phyloP scores from a whole-genome alignment of 441 rosid species.

The Brassica balearica region DNA sequence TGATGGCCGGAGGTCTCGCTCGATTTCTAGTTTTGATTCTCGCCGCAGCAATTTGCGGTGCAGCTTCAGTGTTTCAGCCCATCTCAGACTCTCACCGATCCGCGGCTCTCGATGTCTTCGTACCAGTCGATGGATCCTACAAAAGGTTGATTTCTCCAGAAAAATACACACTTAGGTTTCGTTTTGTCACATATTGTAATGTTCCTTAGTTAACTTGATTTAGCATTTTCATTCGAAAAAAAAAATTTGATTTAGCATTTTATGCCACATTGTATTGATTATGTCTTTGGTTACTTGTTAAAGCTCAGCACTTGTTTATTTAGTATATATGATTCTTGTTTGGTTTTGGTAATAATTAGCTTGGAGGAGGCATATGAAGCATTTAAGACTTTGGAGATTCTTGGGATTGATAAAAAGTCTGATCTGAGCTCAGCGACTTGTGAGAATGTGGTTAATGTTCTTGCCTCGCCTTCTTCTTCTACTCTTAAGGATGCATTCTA shows the following conservation, averaged over 20 bases:
- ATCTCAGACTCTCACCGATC: slow-evolving; percentile 92
- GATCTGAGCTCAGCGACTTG: slow-evolving; percentile 60
- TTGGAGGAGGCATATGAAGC: slow-evolving; percentile 84
- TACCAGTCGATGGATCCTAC: slow-evolving; percentile 66
- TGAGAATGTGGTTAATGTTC: slow-evolving; percentile 53
- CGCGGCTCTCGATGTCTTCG: slow-evolving; percentile 78
- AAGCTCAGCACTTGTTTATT: no score
- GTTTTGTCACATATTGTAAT: background rate
- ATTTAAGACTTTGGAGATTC: slow-evolving; percentile 76
- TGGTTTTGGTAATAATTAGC: slow-evolving; percentile 27
- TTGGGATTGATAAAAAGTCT: slow-evolving; percentile 64
- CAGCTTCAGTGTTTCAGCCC: slow-evolving; percentile 73
- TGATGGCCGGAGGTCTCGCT: slow-evolving; percentile 63
- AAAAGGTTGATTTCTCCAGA: slow-evolving; percentile 55
- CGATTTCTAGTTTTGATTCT: slow-evolving; percentile 53
- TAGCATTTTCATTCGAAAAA: no score
- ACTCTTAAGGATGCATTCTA: slow-evolving; percentile 64
- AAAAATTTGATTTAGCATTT: no score
- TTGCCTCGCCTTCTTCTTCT: slow-evolving; percentile 62
- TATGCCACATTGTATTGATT: no score
- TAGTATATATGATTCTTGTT: no score
- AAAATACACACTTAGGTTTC: slow-evolving; percentile 9
- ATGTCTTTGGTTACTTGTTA: no score
- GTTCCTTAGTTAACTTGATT: background rate
- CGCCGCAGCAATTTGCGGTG: slow-evolving; percentile 58